phyloP scores from a whole-genome alignment of 768 basidiomycete genomes.

The Collybia mongolica region DNA sequence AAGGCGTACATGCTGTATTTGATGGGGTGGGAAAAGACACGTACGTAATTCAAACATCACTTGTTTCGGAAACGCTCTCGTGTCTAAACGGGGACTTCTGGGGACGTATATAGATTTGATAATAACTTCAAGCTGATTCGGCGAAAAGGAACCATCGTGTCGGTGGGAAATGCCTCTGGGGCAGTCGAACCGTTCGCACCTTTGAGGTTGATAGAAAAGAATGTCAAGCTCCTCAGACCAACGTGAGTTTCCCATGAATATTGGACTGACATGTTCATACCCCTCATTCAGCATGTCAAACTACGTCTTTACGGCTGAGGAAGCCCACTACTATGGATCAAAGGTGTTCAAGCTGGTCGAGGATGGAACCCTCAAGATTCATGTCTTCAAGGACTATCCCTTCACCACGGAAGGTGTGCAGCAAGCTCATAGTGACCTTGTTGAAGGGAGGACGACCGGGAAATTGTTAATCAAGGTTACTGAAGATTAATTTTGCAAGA shows the following conservation, averaged over 20 bases:
- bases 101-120: conserved; percentile 52
- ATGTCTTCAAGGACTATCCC: conserved; percentile 74
- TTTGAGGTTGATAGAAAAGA: conserved; percentile 75
- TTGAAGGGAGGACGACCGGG: conserved; percentile 75
- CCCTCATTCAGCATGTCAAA: conserved; percentile 53
- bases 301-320: conserved; percentile 74
- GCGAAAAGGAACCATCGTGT: conserved; percentile 88
- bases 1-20: conserved; percentile 83
- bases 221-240: conserved; percentile 76
- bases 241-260: conserved; percentile 42
- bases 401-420: conserved; percentile 80
- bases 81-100: not conserved
- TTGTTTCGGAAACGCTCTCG: not conserved
- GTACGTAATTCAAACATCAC: conserved; percentile 51
- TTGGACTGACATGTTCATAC: not conserved
- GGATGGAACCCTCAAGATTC: conserved; percentile 60
- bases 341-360: conserved; percentile 64
- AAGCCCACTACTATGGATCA: conserved; percentile 62
- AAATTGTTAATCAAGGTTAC: conserved; percentile 80
- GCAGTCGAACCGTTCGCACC: conserved; percentile 74
- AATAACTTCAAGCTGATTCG: conserved; percentile 77
- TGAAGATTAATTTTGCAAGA: not conserved
- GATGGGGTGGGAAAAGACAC: conserved; percentile 99
- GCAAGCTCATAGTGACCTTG: conserved; percentile 77
- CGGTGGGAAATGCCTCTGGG: conserved; percentile 91